These are phyloP conservation scores for Pholiota molesta DNA, from an alignment of 768 basidiomycete species.

Conservation along the genomic window DNA sequence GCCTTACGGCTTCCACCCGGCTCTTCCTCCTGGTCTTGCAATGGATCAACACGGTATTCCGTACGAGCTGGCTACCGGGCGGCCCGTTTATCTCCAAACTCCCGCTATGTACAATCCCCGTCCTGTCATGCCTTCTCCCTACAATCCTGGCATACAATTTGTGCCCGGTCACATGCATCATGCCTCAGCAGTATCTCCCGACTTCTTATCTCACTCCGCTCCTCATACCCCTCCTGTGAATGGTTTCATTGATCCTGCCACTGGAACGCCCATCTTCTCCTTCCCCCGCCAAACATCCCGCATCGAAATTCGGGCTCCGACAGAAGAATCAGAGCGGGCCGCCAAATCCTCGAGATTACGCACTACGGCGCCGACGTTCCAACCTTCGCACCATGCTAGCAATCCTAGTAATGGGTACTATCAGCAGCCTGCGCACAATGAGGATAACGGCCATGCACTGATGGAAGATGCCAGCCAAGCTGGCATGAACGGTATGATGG, in stretches of 20 bases:
- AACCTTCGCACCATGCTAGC: conserved; percentile 40
- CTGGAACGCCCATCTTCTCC: conserved; percentile 72
- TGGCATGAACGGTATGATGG: conserved; percentile 42
- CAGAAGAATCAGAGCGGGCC: conserved; percentile 35
- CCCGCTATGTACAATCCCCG: conserved; percentile 67
- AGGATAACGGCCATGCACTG: conserved; percentile 26
- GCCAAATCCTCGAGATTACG: conserved; percentile 44
- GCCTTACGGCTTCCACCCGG: conserved; percentile 59
- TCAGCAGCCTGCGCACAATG: conserved; percentile 27
- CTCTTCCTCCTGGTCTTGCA: conserved; percentile 76
- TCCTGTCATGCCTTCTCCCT: conserved; percentile 61
- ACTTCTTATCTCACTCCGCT: conserved; percentile 55
- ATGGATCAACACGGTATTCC: conserved; percentile 76
- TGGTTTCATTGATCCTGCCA: conserved; percentile 66
- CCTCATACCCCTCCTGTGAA: conserved; percentile 64
- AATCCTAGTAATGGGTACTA: conserved; percentile 28
- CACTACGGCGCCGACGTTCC: conserved; percentile 53
- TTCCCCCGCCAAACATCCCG: conserved; percentile 74
- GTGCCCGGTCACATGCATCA: conserved; percentile 67
- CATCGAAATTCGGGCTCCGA: conserved; percentile 73
- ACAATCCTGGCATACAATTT: conserved; percentile 51
- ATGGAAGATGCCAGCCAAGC: conserved; percentile 25
- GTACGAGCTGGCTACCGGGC: conserved; percentile 84
- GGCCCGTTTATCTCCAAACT: conserved; percentile 72
- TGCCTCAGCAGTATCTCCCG: conserved; percentile 60